Evolutionary conservation across 306 rosid genomes (phyloP).

Genomic region (Fagus crenata): DNA sequence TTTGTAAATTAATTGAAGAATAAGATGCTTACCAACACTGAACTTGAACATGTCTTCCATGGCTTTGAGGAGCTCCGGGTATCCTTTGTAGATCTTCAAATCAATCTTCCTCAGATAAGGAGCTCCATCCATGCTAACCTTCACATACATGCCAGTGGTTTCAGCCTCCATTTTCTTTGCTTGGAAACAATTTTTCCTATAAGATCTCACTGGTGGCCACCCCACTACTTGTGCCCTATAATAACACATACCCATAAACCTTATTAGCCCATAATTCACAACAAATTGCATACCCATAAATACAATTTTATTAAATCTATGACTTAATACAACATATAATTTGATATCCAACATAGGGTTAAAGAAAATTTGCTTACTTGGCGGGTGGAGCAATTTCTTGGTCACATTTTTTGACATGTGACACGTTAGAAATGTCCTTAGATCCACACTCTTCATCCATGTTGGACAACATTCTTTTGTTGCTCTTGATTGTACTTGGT

Average conservation of each 20-base stretch:
- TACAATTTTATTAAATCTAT: not conserved
- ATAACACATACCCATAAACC: not conserved
- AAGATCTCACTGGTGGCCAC: slow-evolving; percentile 54
- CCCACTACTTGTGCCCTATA: slow-evolving; percentile 52
- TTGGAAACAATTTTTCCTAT: slow-evolving; percentile 40
- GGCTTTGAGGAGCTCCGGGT: slow-evolving; percentile 46
- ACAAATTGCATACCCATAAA: not conserved
- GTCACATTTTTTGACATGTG: slow-evolving; percentile 9
- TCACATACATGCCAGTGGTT: slow-evolving; percentile 32
- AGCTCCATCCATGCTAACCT: slow-evolving; percentile 63
- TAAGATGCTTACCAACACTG: slow-evolving; percentile 31
- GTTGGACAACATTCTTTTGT: slow-evolving; percentile 42
- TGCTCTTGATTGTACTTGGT: slow-evolving; percentile 10
- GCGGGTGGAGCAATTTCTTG: slow-evolving; percentile 33
- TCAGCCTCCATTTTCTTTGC: slow-evolving; percentile 20
- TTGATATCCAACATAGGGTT: not conserved
- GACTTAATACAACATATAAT: no score
- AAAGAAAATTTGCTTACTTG: slow-evolving; percentile 39
- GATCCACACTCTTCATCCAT: not conserved
- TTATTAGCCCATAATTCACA: slow-evolving; percentile 8
- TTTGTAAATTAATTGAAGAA: not conserved
- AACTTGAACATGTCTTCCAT: slow-evolving; percentile 56
- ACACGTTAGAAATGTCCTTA: not conserved
- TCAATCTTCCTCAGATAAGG: slow-evolving; percentile 53
- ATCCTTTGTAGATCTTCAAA: slow-evolving; percentile 42